Percentiles rank a stretch among this genome's conserved stretches.
These are phyloP conservation scores for Scedosporium boydii DNA, from an alignment of 2,329 filamentous ascomycete species.

Conservation along the genomic window DNA sequence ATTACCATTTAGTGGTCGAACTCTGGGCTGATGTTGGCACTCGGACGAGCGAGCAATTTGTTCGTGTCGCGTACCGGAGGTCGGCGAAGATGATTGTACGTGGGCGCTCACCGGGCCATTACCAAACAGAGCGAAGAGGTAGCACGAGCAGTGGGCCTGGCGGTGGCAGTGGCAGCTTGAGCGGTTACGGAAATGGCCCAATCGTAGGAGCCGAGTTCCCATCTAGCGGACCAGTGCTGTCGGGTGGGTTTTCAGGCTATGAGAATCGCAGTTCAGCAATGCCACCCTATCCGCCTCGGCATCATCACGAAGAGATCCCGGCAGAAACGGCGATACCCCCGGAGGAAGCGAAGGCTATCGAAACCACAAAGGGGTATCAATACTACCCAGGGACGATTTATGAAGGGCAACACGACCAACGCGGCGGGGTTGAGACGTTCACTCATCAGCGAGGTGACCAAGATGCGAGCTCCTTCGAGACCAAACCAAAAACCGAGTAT, in stretches of 20 bases:
- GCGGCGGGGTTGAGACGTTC: constrained; percentile 40
- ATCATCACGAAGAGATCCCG: constrained; percentile 40
- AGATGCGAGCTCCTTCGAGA: constrained; percentile 8
- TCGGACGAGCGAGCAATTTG: constrained; percentile 42
- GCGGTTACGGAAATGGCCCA: constrained; percentile 32
- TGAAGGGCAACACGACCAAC: constrained; percentile 33
- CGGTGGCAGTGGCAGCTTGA: constrained; percentile 54
- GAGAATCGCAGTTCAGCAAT: constrained; percentile 25
- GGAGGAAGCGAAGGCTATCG: constrained; percentile 41
- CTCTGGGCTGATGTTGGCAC: constrained; percentile 60
- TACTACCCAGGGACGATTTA: constrained; percentile 45
- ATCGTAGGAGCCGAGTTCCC: constrained; percentile 30
- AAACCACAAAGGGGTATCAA: constrained; percentile 40
- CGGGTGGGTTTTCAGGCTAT: constrained; percentile 27
- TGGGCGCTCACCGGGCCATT: constrained; percentile 72
- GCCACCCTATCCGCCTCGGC: constrained; percentile 30
- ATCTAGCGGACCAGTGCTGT: constrained; percentile 27
- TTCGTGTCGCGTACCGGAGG: constrained; percentile 62
- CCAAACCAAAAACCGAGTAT: constrained; percentile 41
- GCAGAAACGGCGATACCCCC: constrained; percentile 40
- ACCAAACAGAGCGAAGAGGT: constrained; percentile 59
- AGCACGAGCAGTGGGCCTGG: constrained; percentile 60
- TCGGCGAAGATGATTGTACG: constrained; percentile 82
- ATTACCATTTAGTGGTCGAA: constrained; percentile 84
- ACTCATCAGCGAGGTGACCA: constrained; percentile 19